Conservation (phyloP, 805 yeast species). For the Saccharomycopsis vini region DNA sequence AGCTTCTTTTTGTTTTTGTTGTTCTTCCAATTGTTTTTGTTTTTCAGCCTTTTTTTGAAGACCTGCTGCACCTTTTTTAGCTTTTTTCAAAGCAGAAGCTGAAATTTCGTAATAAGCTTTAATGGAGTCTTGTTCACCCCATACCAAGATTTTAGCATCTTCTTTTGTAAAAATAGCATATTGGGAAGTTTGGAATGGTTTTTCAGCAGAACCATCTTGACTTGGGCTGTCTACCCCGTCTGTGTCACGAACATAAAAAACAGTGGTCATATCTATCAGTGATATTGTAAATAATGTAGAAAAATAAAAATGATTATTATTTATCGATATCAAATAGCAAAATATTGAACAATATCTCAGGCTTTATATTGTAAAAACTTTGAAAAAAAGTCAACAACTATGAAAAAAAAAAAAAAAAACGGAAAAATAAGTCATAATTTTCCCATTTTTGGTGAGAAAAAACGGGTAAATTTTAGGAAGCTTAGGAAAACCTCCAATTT, state of each 20-base stretch:
- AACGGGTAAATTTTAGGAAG: no score
- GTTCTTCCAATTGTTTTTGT: constrained; percentile 44
- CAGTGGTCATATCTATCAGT: no score
- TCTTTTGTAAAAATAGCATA: constrained; percentile 54
- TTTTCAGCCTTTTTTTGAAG: constrained; percentile 59
- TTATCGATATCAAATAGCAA: no score
- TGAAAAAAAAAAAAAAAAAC: no score
- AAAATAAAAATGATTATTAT: no score
- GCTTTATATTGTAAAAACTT: no score
- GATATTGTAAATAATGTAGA: no score
- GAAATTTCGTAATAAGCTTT: constrained; percentile 66
- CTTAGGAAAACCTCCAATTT: no score
- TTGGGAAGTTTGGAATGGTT: constrained; percentile 78
- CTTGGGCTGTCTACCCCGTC: constrained; percentile 56
- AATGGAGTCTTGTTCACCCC: constrained; percentile 51
- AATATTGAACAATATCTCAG: no score
- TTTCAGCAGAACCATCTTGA: constrained; percentile 49
- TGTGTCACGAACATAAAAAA: constrained; percentile 68
- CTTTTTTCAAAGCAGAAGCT: constrained; percentile 89
- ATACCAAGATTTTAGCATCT: constrained; percentile 46
- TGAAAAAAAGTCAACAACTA: no score
- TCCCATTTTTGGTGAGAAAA: no score
- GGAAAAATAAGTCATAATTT: no score
- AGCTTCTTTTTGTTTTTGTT: constrained; percentile 47
- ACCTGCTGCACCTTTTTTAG: constrained; percentile 92